Evolutionary conservation across 1,139 yeast genomes (phyloP), one percentile per base, ranked within the genome.

Genomic region (Pneumocystis sp.): DNA sequence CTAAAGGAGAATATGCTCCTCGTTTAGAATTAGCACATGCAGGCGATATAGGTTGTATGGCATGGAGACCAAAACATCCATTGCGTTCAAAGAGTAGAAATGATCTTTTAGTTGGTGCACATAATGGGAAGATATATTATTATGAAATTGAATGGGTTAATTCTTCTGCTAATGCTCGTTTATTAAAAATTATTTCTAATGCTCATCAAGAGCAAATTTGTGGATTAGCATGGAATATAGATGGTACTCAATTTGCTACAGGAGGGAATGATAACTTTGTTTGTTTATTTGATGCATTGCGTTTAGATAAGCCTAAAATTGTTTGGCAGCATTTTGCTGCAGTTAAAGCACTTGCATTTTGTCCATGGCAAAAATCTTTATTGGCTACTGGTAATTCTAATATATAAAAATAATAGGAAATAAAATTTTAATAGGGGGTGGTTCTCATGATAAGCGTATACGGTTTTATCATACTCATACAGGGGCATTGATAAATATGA

Each of bases 391-490:
- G 71, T 69, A 61, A 17, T 35, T n/a, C 56, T 59, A 19, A 34
- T 10, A 45, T 37, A 15, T 62, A 40, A 29, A 19, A 34, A 21
- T 17, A 4, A 61, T 44, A 37, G 8, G 56, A 21, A 37, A 19
- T 50, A 63, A 34, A 40, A 45, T n/a, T 21, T 25, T 90, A 0
- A 82, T 88, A 8, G 96, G 97, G 3, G 97, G 97, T 40, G 97
- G 97, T 42, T 87, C 96, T 0, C 90, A 95, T 4, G 97, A 91
- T 74, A 83, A 91, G 66, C 83, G 86, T 40, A 78, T 85, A 25
- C 77, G 89, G 65, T 88, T 89, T 72, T 90, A 96, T 96, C 96
- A 91, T 74, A 81, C 93, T 0, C 76, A 77, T 1, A 80, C 93
- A 0, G 96, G 96, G 0, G 85, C 93, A 0, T 74, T 87, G 61